Conservation (phyloP, 257 asterid species). For the Lycium ferocissimum region DNA sequence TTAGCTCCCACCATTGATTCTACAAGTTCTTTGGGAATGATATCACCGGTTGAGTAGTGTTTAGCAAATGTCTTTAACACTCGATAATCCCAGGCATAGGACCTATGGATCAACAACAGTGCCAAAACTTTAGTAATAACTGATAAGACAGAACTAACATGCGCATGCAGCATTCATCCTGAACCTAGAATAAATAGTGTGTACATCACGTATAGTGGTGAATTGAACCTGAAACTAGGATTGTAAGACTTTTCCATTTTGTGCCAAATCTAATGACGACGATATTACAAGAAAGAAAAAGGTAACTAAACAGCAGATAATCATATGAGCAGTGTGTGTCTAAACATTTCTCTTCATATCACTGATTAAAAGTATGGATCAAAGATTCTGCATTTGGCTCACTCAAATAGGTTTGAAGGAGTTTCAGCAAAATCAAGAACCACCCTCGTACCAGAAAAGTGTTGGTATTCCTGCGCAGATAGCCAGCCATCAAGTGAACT, state of each 20-base stretch:
- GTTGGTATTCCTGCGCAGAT: slow-evolving; percentile 84
- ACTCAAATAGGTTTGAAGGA: slow-evolving; percentile 97
- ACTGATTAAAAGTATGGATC: slow-evolving; percentile 3
- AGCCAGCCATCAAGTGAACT: slow-evolving; percentile 29
- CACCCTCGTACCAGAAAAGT: slow-evolving; percentile 94
- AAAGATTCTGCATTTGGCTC: slow-evolving; percentile 44
- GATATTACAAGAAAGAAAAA: slow-evolving; percentile 5
- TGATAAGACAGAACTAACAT: background rate
- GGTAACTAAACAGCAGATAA: background rate
- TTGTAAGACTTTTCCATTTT: background rate
- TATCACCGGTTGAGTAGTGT: slow-evolving; percentile 84
- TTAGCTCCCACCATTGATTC: slow-evolving; percentile 74
- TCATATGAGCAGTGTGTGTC: background rate
- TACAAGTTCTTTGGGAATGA: slow-evolving; percentile 84
- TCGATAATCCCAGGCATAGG: slow-evolving; percentile 91
- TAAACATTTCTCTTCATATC: background rate
- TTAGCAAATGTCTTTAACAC: slow-evolving; percentile 77
- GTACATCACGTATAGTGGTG: background rate
- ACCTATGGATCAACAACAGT: slow-evolving; percentile 48
- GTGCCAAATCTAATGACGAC: background rate
- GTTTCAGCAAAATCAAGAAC: slow-evolving; percentile 93
- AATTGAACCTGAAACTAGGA: slow-evolving; percentile 9
- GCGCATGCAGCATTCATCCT: slow-evolving; percentile 7
- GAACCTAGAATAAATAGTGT: slow-evolving; percentile 10
- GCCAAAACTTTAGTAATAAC: background rate